phyloP scores from a whole-genome alignment of 768 basidiomycete genomes.

The Sporobolomyces phaffii region DNA sequence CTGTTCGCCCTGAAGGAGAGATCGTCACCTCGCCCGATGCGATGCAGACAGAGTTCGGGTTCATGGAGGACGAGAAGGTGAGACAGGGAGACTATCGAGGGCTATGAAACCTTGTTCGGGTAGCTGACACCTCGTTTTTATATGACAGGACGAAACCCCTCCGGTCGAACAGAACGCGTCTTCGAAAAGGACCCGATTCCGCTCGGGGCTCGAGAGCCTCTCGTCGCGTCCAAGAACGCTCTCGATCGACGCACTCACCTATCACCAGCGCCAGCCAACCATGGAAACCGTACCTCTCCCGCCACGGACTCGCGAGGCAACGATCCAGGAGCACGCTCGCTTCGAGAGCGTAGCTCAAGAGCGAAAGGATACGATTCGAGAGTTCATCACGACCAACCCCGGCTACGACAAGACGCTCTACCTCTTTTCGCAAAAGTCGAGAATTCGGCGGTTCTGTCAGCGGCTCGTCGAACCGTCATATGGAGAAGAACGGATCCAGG shows the following conservation, averaged over 20 bases:
- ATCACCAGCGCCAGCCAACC: not conserved
- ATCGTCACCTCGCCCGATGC: constrained; percentile 8
- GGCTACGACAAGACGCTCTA: constrained; percentile 85
- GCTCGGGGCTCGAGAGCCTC: constrained; percentile 5
- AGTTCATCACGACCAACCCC: constrained; percentile 83
- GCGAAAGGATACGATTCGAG: constrained; percentile 49
- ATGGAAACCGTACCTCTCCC: not conserved
- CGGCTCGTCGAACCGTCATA: constrained; percentile 71
- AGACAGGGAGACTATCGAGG: not conserved
- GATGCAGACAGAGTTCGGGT: constrained; percentile 10
- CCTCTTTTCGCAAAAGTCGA: constrained; percentile 74
- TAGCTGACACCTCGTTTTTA: too few relatives aligned
- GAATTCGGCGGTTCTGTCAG: constrained; percentile 69
- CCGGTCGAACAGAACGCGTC: not conserved
- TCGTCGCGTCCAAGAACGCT: not conserved
- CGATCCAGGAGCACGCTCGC: constrained; percentile 3
- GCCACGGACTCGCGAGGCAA: constrained; percentile 14
- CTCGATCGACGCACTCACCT: not conserved
- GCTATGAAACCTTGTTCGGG: too few relatives aligned
- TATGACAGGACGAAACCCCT: too few relatives aligned
- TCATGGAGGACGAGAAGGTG: constrained; percentile 15
- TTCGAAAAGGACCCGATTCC: constrained; percentile 5
- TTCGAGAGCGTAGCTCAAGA: not conserved
- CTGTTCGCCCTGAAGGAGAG: not conserved
- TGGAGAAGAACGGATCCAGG: constrained; percentile 74